Evolutionary conservation across 352 stramenopile genomes (phyloP).

Genomic region (Globisporangium rhizosaccharum): DNA sequence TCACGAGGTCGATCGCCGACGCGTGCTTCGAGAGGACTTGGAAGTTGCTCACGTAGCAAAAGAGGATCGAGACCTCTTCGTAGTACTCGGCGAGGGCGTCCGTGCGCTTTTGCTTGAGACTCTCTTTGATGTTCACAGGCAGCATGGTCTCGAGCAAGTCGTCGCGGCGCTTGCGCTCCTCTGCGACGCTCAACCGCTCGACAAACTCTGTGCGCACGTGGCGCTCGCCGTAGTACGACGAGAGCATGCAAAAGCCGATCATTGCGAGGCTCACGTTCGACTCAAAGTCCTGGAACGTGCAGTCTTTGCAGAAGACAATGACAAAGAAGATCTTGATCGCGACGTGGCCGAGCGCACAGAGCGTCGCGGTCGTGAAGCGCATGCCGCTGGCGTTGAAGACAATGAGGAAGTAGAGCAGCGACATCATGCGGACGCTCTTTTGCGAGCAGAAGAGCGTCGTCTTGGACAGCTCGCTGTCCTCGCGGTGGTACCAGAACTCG

Average conservation of each 20-base stretch:
- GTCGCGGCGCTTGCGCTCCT: slow-evolving; percentile 65
- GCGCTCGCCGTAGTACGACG: slow-evolving; percentile 57
- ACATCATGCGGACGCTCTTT: slow-evolving; percentile 49
- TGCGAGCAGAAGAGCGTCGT: slow-evolving; percentile 47
- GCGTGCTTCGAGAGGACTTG: slow-evolving; percentile 57
- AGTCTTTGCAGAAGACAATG: slow-evolving; percentile 43
- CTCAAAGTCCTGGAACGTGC: slow-evolving; percentile 45
- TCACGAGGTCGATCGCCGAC: slow-evolving; percentile 70
- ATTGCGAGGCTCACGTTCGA: slow-evolving; percentile 43
- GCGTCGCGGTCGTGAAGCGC: slow-evolving; percentile 54
- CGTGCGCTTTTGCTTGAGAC: slow-evolving; percentile 62
- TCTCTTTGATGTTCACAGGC: slow-evolving; percentile 70
- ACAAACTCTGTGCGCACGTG: slow-evolving; percentile 66
- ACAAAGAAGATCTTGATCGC: slow-evolving; percentile 42
- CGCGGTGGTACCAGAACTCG: slow-evolving; percentile 19
- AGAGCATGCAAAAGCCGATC: slow-evolving; percentile 63
- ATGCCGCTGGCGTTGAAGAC: slow-evolving; percentile 63
- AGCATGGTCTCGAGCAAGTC: slow-evolving; percentile 74
- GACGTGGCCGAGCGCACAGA: slow-evolving; percentile 43
- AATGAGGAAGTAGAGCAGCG: slow-evolving; percentile 49
- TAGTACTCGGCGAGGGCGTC: slow-evolving; percentile 65
- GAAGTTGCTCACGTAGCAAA: slow-evolving; percentile 84
- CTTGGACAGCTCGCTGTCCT: slow-evolving; percentile 14
- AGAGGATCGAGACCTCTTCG: slow-evolving; percentile 78
- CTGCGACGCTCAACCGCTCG: slow-evolving; percentile 45